A percentile compares a stretch with the other conserved stretches of the same genome.
Conservation (phyloP, 441 rosid genomes). For the Populus tomentosa region DNA sequence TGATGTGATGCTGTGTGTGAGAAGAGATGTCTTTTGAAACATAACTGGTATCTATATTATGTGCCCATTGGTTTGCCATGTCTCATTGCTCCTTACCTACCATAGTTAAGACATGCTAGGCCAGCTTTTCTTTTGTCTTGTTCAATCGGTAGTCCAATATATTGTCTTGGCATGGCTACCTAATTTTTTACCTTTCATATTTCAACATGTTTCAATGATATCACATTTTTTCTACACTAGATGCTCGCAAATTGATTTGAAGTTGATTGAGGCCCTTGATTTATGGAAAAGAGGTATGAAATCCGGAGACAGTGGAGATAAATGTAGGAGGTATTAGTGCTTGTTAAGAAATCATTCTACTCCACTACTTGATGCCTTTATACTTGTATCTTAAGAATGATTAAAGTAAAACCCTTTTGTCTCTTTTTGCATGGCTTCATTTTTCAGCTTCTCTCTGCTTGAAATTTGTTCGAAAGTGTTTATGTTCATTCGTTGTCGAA, state of each 20-base stretch:
- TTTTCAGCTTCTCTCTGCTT: constrained; percentile 7
- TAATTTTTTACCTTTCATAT: not conserved
- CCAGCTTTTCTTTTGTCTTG: not conserved
- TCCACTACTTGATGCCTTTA: constrained; percentile 11
- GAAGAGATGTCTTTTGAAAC: not conserved
- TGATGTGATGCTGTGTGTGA: constrained; percentile 14
- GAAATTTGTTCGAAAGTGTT: no score
- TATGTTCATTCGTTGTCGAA: no score
- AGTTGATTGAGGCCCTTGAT: constrained; percentile 30
- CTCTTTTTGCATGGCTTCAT: constrained; percentile 2
- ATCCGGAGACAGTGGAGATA: constrained; percentile 21
- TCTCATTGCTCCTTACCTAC: constrained; percentile 10
- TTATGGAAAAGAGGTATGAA: constrained; percentile 35
- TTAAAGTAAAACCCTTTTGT: constrained; percentile 14
- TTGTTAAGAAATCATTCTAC: constrained; percentile 8
- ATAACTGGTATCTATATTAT: not conserved
- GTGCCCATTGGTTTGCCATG: constrained; percentile 1
- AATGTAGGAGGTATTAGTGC: constrained; percentile 8
- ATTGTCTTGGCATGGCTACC: not conserved
- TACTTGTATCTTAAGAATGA: constrained; percentile 6
- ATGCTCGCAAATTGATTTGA: constrained; percentile 4
- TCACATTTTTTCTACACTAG: not conserved
- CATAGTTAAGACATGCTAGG: constrained; percentile 2
- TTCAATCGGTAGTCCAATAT: no score
- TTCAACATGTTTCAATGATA: not conserved